phyloP scores from a whole-genome alignment of 257 asterid species.

The Lantana camara region DNA sequence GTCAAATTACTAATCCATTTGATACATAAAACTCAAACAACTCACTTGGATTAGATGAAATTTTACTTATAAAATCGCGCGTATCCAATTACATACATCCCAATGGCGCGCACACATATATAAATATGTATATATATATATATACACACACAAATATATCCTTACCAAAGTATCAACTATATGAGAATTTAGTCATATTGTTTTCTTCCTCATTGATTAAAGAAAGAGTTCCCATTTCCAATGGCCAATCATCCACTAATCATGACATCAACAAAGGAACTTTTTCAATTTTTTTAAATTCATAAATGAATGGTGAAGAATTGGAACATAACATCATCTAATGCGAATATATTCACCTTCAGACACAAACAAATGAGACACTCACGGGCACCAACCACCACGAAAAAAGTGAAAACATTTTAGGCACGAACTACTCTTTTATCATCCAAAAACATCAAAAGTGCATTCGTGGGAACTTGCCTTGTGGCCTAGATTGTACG shows the following conservation, averaged over 20 bases:
- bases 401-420: constrained; percentile 4
- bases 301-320: neutral
- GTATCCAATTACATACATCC: no score
- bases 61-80: no score
- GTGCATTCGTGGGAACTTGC: constrained; percentile 15
- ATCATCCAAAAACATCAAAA: constrained; percentile 5
- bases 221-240: no score
- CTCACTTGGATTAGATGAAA: no score
- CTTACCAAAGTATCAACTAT: no score
- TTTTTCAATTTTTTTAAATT: neutral
- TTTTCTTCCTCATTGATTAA: neutral
- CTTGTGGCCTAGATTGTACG: constrained; percentile 27
- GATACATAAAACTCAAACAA: no score
- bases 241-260: neutral
- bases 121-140: no score
- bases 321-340: neutral
- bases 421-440: neutral
- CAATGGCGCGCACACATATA: no score
- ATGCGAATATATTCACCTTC: constrained; percentile 18
- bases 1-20: no score
- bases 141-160: no score
- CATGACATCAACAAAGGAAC: neutral
- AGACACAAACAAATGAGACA: constrained; percentile 20
- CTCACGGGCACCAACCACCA: constrained; percentile 35
- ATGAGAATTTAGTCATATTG: no score